These are phyloP conservation scores for Hirsutella minnesotensis DNA, from an alignment of 2,329 filamentous ascomycete species.

Conservation along the genomic window DNA sequence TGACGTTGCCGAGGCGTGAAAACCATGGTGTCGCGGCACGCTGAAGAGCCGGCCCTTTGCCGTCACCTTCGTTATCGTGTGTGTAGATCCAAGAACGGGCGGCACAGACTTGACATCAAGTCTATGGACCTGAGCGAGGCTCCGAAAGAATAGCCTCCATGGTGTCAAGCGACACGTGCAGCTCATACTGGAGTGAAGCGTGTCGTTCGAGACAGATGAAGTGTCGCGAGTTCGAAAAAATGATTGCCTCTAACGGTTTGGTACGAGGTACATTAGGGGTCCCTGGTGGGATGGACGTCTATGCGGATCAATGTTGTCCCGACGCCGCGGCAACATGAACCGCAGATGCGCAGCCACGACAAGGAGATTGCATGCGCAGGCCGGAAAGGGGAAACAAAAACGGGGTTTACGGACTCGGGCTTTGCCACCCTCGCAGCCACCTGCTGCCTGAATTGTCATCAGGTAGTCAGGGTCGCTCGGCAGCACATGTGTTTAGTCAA, in stretches of 20 bases:
- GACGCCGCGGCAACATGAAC: background rate
- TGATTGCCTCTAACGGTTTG: background rate
- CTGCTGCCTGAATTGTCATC: no score
- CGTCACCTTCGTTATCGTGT: background rate
- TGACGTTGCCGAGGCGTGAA: conserved; percentile 10
- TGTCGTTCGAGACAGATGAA: no score
- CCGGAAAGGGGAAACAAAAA: background rate
- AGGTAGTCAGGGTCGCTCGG: no score
- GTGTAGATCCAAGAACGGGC: background rate
- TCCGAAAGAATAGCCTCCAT: conserved; percentile 35
- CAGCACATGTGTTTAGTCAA: no score
- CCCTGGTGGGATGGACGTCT: background rate
- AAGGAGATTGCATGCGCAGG: no score
- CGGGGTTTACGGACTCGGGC: background rate
- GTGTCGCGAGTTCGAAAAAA: background rate
- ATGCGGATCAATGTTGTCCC: background rate
- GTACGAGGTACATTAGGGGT: background rate
- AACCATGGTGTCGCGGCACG: background rate
- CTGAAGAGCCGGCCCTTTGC: background rate
- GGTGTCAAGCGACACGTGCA: conserved; percentile 35
- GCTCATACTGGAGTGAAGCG: conserved; percentile 22
- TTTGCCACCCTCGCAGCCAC: no score
- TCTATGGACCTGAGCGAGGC: conserved; percentile 27
- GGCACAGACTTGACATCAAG: conserved; percentile 10
- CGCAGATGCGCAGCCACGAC: no score